Percentiles rank a stretch among this genome's conserved stretches.
These are phyloP conservation scores for Colletotrichum liriopes DNA, from an alignment of 2,329 filamentous ascomycete species.

Conservation along the genomic window DNA sequence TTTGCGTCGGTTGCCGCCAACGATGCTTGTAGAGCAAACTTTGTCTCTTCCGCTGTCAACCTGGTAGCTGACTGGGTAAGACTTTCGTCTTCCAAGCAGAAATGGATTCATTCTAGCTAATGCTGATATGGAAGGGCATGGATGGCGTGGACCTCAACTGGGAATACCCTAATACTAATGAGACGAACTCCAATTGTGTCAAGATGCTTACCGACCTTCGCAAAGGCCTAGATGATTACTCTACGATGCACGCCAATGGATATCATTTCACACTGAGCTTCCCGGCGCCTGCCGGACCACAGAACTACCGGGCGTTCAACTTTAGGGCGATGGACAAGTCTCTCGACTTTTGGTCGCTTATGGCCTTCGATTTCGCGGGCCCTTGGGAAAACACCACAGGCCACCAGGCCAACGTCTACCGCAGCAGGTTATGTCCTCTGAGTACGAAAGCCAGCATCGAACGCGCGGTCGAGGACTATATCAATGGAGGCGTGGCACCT, in stretches of 20 bases:
- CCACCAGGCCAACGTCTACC: conserved; percentile 80
- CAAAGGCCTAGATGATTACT: conserved; percentile 59
- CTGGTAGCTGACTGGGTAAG: conserved; percentile 76
- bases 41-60: conserved; percentile 78
- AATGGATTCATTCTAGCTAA: neutral
- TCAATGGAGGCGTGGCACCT: conserved; percentile 68
- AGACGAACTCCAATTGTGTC: conserved; percentile 59
- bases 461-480: conserved; percentile 75
- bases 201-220: conserved; percentile 60
- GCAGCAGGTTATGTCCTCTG: conserved; percentile 63
- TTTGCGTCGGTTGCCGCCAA: conserved; percentile 79
- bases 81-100: neutral
- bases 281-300: conserved; percentile 63
- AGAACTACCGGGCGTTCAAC: conserved; percentile 66
- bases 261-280: conserved; percentile 68
- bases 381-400: conserved; percentile 75
- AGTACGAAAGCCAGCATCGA: conserved; percentile 80
- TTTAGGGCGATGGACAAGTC: conserved; percentile 68
- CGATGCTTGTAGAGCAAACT: conserved; percentile 71
- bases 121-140: conserved; percentile 61
- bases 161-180: conserved; percentile 54
- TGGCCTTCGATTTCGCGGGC: conserved; percentile 81
- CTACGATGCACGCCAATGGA: conserved; percentile 54
- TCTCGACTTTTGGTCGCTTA: conserved; percentile 73
- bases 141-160: conserved; percentile 65